phyloP scores from a whole-genome alignment of 345 rosid species.

The Lagerstroemia speciosa region DNA sequence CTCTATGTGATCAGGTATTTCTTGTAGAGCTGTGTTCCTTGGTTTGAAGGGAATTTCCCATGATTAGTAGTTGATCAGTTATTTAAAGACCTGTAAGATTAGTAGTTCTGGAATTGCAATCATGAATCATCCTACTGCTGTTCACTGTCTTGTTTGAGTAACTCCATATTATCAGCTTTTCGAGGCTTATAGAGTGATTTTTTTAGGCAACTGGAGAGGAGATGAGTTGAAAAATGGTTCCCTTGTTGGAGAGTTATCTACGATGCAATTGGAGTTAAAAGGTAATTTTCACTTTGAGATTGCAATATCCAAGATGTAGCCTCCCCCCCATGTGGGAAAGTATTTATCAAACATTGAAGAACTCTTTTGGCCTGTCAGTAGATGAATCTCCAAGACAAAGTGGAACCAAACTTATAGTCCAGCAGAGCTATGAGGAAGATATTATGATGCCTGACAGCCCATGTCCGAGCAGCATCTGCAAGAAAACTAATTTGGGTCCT shows the following conservation, averaged over 20 bases:
- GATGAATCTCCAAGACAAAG: constrained; percentile 22
- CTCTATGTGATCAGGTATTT: too few relatives aligned
- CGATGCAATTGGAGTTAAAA: constrained; percentile 22
- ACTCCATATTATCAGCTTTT: neutral
- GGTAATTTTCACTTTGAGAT: constrained; percentile 7
- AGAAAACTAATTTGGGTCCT: constrained; percentile 26
- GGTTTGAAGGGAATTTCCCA: neutral
- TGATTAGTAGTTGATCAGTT: neutral
- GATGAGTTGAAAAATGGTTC: constrained; percentile 12
- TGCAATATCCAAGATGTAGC: constrained; percentile 1
- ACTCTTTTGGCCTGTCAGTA: constrained; percentile 16
- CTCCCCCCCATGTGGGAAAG: neutral
- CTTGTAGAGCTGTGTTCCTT: too few relatives aligned
- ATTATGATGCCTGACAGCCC: constrained; percentile 23
- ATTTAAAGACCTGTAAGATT: neutral
- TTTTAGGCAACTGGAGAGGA: constrained; percentile 12
- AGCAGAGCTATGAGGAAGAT: constrained; percentile 30
- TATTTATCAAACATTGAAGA: constrained; percentile 14
- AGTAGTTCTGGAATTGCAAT: neutral
- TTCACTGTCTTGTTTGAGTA: too few relatives aligned
- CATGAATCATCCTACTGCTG: too few relatives aligned
- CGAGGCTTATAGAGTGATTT: neutral
- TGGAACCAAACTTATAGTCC: constrained; percentile 15
- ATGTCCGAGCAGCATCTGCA: constrained; percentile 16
- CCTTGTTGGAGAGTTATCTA: constrained; percentile 25